phyloP scores from a whole-genome alignment of 179 eudicot species.

The Beta macrorhiza region DNA sequence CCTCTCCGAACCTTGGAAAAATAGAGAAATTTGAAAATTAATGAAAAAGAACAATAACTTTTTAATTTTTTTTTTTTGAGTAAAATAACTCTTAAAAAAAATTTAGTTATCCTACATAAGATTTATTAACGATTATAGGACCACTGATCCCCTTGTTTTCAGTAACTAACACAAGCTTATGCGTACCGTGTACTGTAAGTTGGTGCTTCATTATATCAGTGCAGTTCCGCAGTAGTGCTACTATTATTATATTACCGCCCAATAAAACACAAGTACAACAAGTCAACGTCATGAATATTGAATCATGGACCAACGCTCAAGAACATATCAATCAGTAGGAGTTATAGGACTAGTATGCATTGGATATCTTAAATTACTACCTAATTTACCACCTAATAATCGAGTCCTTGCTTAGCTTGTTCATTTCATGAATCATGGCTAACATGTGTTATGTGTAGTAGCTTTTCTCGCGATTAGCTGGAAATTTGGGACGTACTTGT shows the following conservation, averaged over 20 bases:
- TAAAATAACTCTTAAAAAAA: no score
- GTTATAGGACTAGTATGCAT: neutral
- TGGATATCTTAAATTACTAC: neutral
- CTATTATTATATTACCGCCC: neutral
- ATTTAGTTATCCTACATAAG: no score
- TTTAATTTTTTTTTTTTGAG: no score
- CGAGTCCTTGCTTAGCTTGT: neutral
- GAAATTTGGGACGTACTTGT: no score
- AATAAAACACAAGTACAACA: neutral
- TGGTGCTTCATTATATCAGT: neutral
- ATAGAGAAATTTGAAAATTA: no score
- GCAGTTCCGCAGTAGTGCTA: no score
- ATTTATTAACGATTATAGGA: no score
- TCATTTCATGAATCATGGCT: neutral
- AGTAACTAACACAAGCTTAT: neutral
- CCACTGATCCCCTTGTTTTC: neutral
- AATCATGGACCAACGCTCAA: neutral
- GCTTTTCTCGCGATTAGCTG: no score
- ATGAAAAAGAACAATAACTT: neutral
- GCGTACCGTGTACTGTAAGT: slow-evolving; percentile 4
- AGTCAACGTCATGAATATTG: neutral
- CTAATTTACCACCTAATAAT: neutral
- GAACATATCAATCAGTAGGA: neutral
- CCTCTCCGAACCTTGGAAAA: no score
- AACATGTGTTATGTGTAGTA: no score